Conservation (phyloP, 2,329 filamentous ascomycete genomes). For the Aureobasidium vineae region DNA sequence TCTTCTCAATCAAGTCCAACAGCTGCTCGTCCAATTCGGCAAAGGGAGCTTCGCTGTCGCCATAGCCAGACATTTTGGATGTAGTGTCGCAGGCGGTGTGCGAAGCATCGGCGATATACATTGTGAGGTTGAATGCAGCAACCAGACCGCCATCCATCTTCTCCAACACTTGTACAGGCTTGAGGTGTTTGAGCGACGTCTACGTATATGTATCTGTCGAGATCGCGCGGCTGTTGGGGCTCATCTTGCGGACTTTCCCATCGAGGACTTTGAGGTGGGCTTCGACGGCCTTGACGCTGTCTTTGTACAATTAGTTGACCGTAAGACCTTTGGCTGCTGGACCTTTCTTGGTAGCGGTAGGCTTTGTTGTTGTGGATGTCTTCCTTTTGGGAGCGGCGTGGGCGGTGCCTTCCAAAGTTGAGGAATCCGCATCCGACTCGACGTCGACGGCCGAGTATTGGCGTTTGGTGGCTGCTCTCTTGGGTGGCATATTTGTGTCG, state of each 20-base stretch:
- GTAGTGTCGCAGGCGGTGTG: background rate
- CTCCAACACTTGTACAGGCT: background rate
- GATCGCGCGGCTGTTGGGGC: background rate
- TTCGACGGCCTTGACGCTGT: background rate
- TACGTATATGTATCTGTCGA: constrained; percentile 4
- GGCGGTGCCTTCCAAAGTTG: background rate
- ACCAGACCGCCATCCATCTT: background rate
- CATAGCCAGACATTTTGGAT: background rate
- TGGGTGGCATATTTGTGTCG: background rate
- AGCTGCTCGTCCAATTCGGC: background rate
- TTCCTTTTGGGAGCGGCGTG: background rate
- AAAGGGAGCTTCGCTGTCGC: background rate
- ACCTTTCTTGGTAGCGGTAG: background rate
- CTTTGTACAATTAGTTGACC: background rate
- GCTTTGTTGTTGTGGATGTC: background rate
- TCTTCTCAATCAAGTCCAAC: background rate
- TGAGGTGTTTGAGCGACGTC: background rate
- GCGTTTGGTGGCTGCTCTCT: background rate
- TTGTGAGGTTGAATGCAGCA: background rate
- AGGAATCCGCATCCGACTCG: background rate
- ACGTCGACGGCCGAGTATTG: constrained; percentile 2
- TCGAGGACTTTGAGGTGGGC: background rate
- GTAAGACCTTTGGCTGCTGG: background rate
- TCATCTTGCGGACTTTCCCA: background rate
- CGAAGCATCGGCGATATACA: background rate